Evolutionary conservation across 2,329 filamentous ascomycete genomes (phyloP).

Genomic region (Hypoxylon sp.): DNA sequence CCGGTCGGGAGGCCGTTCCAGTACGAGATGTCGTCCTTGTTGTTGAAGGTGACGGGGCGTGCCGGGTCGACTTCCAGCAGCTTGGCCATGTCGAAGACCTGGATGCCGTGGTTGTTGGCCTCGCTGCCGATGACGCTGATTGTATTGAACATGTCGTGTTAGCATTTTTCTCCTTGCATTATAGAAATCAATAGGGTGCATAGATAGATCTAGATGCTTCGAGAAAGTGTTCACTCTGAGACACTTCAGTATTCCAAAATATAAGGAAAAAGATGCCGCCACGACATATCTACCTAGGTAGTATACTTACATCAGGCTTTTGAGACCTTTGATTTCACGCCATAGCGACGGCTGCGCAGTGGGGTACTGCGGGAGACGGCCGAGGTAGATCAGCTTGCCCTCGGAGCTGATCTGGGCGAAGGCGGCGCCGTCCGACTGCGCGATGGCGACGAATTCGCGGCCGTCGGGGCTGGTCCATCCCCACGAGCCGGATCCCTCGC

Average conservation of each 20-base stretch:
- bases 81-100: slow-evolving; percentile 73
- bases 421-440: slow-evolving; percentile 65
- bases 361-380: slow-evolving; percentile 62
- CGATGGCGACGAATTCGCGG: slow-evolving; percentile 66
- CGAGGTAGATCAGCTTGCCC: slow-evolving; percentile 65
- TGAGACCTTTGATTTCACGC: slow-evolving; percentile 63
- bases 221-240: no score
- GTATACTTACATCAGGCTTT: no score
- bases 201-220: no score
- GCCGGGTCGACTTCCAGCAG: slow-evolving; percentile 61
- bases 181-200: no score
- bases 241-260: no score
- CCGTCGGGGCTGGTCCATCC: slow-evolving; percentile 65
- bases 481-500: slow-evolving; percentile 59
- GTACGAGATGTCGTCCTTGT: slow-evolving; percentile 56
- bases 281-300: no score
- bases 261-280: no score
- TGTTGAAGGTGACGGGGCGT: slow-evolving; percentile 57
- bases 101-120: slow-evolving; percentile 65
- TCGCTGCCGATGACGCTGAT: slow-evolving; percentile 56
- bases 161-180: no score
- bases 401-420: slow-evolving; percentile 64
- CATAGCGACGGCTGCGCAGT: slow-evolving; percentile 59
- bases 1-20: slow-evolving; percentile 58
- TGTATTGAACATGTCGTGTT: no score